Base-by-base conservation (phyloP, 2,329 filamentous ascomycete species). In the Ilyonectria destructans region DNA sequence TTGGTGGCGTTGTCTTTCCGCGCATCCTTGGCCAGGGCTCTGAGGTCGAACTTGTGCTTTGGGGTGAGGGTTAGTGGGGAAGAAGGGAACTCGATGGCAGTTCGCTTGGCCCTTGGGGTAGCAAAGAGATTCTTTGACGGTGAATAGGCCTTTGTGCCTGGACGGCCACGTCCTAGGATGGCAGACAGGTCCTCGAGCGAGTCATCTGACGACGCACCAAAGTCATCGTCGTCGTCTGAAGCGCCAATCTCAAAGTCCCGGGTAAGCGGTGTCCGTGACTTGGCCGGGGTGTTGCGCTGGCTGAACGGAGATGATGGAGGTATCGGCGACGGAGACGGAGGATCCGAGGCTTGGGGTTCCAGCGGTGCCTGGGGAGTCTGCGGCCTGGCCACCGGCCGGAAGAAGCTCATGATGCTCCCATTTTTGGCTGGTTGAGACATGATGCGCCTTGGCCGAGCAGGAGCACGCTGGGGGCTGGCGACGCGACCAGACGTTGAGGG, bases 201-300 rank as follows among this genome's bases (percentile, higher is more conserved):
- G 56, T 86, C 87, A 29, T 89, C 88, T 19, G 90, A 90, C 19
- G 75, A 78, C 43, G 70, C 72, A 43, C 85, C 88, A 71, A 91
- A 86, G 31, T 86, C 87, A 19, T 87, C 87, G n/a, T 93, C 92
- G 10, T 92, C 91, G 75, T 95, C 93, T 0, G 93, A 95, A 61
- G 89, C 91, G 52, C 86, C 86, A 46, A 95, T 92, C 62, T 91
- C 82, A 13, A 89, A 80, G 73, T 89, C 84, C 78, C 89, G 83
- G 66, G 85, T 82, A 56, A 81, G 71, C 9, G 64, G 57, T 66
- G 71, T 45, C 23, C 61, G 55, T 10, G 66, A 57, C 60, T 72
- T 73, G 45, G 59, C 59, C n/a, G 78, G 76, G n/a, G 77, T 80
- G 19, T 65, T 57, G 58, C 75, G 76, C 49, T 72, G 54, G 58